Evolutionary conservation across 108 stramenopile species (phyloP), one percentile per base, ranked within the genome.

Genomic region (Discostella stelligeroides): DNA sequence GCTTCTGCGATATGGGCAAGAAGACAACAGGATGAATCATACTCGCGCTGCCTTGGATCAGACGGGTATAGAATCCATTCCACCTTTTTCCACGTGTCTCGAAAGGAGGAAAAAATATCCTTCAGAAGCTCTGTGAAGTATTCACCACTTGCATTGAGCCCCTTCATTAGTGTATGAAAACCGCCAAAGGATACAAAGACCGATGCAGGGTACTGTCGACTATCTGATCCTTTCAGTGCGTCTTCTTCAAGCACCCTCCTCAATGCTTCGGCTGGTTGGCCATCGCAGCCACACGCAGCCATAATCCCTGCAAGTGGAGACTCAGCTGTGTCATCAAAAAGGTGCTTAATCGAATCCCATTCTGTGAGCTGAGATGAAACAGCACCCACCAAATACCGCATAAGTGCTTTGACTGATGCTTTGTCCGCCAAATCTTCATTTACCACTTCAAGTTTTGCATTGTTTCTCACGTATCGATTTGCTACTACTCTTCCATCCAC

Each of bases 161-260:
- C 9, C 55, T 57, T 57, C 7, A 57, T 57, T 2, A 57, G n/a
- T 15, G 55, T 57, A 21, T 57, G 55, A 34, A 57, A 57, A n/a
- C 55, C 9, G 21, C n/a, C n/a, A n/a, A n/a, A n/a, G n/a, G n/a
- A n/a, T n/a, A n/a, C n/a, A n/a, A n/a, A n/a, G n/a, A n/a, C n/a
- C n/a, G n/a, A n/a, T n/a, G n/a, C n/a, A n/a, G n/a, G n/a, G n/a
- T n/a, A n/a, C 46, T 18, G 15, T 47, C 18, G 46, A 47, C 7
- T 3, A 47, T 47, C 2, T 47, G 3, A 18, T 47, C 46, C 46
- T 47, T 47, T 4, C 4, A 3, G 3, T 47, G 15, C 3, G 15
- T 18, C 46, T 18, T 18, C 46, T 47, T 47, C 46, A 7, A 47
- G 46, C 7, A 18, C 17, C 3, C 46, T 8, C 46, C 18, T 47